Evolutionary conservation across 768 basidiomycete genomes (phyloP).

Genomic region (Serendipita indica): DNA sequence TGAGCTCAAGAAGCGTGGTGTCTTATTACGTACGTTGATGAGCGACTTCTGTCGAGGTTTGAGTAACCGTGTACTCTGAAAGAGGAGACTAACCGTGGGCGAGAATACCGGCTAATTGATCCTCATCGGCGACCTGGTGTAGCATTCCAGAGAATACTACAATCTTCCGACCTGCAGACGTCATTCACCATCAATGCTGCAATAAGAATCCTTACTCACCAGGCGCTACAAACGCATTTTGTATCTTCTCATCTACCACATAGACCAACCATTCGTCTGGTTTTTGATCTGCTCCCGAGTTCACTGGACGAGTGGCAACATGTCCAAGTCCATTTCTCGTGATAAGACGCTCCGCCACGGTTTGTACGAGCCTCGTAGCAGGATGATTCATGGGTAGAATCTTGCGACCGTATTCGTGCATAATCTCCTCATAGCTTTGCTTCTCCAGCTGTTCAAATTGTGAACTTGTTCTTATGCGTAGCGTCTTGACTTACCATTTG

Average conservation of each 20-base stretch:
- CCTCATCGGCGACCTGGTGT: conserved; percentile 58
- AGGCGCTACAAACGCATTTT: conserved; percentile 67
- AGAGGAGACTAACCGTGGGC: conserved; percentile 49
- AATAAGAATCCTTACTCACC: conserved; percentile 29
- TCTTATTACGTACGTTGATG: conserved; percentile 42
- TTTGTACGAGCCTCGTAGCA: conserved; percentile 47
- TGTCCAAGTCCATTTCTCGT: conserved; percentile 14
- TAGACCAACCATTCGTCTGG: conserved; percentile 45
- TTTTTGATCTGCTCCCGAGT: conserved; percentile 7
- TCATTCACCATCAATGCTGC: background rate
- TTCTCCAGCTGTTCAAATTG: conserved; percentile 31
- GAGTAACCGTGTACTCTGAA: background rate
- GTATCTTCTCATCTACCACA: conserved; percentile 58
- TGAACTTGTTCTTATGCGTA: background rate
- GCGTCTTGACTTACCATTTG: conserved; percentile 28
- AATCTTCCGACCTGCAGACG: conserved; percentile 44
- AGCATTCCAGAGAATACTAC: conserved; percentile 84
- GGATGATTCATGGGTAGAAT: conserved; percentile 57
- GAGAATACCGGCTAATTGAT: conserved; percentile 70
- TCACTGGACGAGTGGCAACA: background rate
- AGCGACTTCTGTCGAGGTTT: conserved; percentile 48
- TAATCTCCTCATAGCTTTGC: conserved; percentile 27
- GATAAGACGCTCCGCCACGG: conserved; percentile 30
- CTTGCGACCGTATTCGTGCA: conserved; percentile 35
- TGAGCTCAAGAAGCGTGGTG: background rate